Conservation (phyloP, 1,284 basidiomycete genomes). For the Schizophyllum commune region DNA sequence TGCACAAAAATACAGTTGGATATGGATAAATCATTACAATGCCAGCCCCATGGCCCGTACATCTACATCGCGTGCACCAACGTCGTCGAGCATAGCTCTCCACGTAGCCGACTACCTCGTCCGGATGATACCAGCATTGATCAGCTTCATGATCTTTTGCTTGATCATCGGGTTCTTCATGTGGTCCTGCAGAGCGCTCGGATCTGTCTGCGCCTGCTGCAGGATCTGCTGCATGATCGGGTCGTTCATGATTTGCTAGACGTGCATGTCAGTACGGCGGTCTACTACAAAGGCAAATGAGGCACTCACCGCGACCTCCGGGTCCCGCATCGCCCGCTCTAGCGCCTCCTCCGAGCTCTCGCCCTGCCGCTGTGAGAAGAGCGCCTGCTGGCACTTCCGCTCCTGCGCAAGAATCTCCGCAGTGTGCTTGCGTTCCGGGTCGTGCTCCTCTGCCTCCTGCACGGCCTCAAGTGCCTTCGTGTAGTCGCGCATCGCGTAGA, state of each 20-base stretch:
- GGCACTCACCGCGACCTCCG: constrained; percentile 78
- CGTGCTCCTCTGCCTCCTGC: constrained; percentile 69
- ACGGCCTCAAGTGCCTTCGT: constrained; percentile 79
- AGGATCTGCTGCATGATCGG: constrained; percentile 92
- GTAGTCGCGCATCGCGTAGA: constrained; percentile 89
- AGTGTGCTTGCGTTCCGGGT: constrained; percentile 72
- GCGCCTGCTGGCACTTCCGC: constrained; percentile 73
- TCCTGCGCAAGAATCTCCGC: constrained; percentile 78
- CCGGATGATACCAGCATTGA: constrained; percentile 69
- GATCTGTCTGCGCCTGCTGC: constrained; percentile 90
- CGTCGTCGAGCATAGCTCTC: too few species aligned
- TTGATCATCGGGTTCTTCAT: constrained; percentile 91
- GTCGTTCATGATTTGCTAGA: constrained; percentile 75
- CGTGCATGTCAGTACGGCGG: neutral
- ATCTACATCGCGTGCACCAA: too few species aligned
- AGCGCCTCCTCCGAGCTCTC: constrained; percentile 94
- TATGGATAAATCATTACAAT: too few species aligned
- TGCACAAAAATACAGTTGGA: too few species aligned
- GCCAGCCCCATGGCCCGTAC: too few species aligned
- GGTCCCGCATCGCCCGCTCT: constrained; percentile 93
- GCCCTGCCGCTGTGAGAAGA: constrained; percentile 74
- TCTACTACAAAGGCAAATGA: neutral
- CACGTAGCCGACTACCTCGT: neutral
- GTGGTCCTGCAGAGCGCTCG: constrained; percentile 88
- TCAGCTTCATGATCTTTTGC: constrained; percentile 85